These are phyloP conservation scores for Aspergillus costaricaensis DNA, from an alignment of 2,329 filamentous ascomycete genomes.

Conservation along the genomic window DNA sequence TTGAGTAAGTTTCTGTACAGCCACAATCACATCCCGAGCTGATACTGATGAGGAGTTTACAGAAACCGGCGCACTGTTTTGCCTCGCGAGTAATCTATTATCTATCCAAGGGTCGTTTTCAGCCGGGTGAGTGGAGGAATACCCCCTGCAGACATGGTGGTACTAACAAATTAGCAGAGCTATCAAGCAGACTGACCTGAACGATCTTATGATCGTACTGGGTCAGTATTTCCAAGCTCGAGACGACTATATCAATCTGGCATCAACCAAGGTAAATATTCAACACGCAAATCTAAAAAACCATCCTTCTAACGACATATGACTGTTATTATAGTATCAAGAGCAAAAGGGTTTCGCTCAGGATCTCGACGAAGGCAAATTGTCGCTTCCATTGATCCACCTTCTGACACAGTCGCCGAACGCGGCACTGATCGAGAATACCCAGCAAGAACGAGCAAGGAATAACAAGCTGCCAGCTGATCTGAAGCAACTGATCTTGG, in stretches of 20 bases:
- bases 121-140: neutral
- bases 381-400: neutral
- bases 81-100: neutral
- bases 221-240: neutral
- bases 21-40: rapidly evolving
- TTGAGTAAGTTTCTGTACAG: neutral
- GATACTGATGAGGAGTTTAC: neutral
- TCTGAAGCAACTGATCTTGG: neutral
- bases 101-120: neutral
- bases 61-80: neutral
- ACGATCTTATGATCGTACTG: neutral
- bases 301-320: neutral
- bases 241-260: slow-evolving; percentile 2
- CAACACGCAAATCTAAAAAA: too few relatives aligned
- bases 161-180: neutral
- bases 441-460: neutral
- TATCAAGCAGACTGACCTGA: neutral
- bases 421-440: neutral
- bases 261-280: neutral
- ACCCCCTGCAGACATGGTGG: too few relatives aligned
- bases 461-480: neutral
- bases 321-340: neutral
- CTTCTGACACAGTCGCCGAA: neutral
- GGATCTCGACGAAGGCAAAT: slow-evolving; percentile 1
- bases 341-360: slow-evolving; percentile 1